These are phyloP conservation scores for Clarireedia hainanense DNA, from an alignment of 2,329 filamentous ascomycete genomes.

Conservation along the genomic window DNA sequence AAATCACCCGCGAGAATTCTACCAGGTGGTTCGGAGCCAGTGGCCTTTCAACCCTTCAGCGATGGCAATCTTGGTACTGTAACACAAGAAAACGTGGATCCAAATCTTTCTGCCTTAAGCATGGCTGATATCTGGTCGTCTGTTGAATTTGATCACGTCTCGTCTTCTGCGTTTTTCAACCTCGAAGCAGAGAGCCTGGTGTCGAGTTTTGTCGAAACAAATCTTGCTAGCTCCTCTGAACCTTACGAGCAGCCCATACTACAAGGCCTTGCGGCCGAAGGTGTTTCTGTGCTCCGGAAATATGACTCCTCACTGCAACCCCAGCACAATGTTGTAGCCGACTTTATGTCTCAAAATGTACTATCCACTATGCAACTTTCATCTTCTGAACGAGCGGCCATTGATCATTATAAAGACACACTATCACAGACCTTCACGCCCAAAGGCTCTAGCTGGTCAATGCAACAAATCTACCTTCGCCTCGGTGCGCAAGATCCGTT, in stretches of 20 bases:
- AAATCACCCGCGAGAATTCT: not conserved
- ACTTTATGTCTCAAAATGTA: not conserved
- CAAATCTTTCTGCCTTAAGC: not conserved
- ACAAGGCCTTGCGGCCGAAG: not conserved
- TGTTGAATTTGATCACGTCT: not conserved
- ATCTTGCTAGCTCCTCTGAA: not conserved
- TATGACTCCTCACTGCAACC: not conserved
- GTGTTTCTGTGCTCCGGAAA: not conserved
- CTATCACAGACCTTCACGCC: not conserved
- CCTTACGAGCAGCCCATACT: not conserved
- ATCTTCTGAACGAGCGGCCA: not conserved
- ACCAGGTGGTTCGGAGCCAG: not conserved
- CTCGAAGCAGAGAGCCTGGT: not conserved
- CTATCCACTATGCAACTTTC: not conserved
- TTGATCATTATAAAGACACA: not conserved
- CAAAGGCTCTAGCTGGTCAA: not conserved
- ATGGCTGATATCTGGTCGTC: not conserved
- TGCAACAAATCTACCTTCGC: not conserved
- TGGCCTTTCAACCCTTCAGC: not conserved
- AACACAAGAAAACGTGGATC: not conserved
- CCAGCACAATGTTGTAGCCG: not conserved
- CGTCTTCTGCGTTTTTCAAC: not conserved
- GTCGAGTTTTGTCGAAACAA: not conserved
- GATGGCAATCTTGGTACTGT: not conserved
- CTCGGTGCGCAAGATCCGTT: constrained; percentile 4